Evolutionary conservation across 192 early-diverging fungal genomes (phyloP).

Genomic region (Rhizophagus sp.): DNA sequence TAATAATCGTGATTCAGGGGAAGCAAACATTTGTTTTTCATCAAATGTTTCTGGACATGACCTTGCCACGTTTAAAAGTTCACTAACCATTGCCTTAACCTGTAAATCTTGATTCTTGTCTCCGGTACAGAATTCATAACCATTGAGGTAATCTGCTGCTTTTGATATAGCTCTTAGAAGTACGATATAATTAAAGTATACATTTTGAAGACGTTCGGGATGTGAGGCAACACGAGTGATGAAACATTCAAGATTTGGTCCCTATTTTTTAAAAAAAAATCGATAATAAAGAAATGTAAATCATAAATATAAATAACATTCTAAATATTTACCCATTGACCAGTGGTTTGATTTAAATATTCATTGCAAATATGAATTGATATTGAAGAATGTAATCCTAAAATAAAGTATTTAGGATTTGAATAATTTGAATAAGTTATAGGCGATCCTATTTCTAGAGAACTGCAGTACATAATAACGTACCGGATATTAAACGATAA

Average conservation of each 20-base stretch:
- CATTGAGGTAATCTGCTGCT: constrained; percentile 69
- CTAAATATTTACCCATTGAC: constrained; percentile 70
- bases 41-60: constrained; percentile 85
- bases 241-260: constrained; percentile 90
- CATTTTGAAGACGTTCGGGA: constrained; percentile 92
- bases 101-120: constrained; percentile 49
- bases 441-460: no score
- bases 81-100: constrained; percentile 57
- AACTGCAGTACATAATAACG: not conserved
- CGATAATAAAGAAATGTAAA: not conserved
- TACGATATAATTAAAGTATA: constrained; percentile 93
- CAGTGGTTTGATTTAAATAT: constrained; percentile 85
- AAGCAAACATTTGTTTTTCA: constrained; percentile 79
- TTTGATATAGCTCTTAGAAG: constrained; percentile 85
- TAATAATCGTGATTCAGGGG: constrained; percentile 44
- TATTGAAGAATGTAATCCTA: constrained; percentile 90
- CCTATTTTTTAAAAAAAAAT: constrained; percentile 35
- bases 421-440: no score
- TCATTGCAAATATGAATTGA: constrained; percentile 98
- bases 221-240: constrained; percentile 80
- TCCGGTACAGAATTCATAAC: constrained; percentile 77
- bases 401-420: not conserved
- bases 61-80: constrained; percentile 58
- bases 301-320: not conserved
- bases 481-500: constrained; percentile 68